Percentiles rank a stretch among this genome's conserved stretches.
These are phyloP conservation scores for Naganishia vaughanmartiniae DNA, from an alignment of 768 basidiomycete genomes.

Conservation along the genomic window DNA sequence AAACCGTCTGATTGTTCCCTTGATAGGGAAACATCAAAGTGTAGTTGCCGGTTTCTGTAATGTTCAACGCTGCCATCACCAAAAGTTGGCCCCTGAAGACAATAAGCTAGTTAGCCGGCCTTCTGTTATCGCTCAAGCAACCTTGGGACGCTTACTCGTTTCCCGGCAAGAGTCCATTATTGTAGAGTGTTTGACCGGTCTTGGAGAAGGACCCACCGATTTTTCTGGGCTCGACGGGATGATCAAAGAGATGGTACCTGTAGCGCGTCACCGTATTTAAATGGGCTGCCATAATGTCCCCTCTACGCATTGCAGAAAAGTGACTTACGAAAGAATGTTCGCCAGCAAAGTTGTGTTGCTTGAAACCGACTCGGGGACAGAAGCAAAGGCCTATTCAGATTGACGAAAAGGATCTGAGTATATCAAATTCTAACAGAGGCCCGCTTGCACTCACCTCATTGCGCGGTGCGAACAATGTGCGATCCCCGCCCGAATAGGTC, in stretches of 20 bases:
- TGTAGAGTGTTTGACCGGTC: slow-evolving; percentile 64
- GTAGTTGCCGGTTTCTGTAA: slow-evolving; percentile 15
- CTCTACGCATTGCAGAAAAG: slow-evolving; percentile 28
- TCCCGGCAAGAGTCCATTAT: slow-evolving; percentile 35
- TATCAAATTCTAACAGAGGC: slow-evolving; percentile 58
- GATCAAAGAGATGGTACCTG: slow-evolving; percentile 60
- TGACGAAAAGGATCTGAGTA: slow-evolving; percentile 57
- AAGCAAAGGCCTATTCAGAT: slow-evolving; percentile 52
- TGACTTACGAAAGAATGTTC: slow-evolving; percentile 54
- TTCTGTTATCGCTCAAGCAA: slow-evolving; percentile 25
- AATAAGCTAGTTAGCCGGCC: slow-evolving; percentile 25
- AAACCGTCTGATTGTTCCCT: slow-evolving; percentile 54
- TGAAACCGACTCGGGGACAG: slow-evolving; percentile 51
- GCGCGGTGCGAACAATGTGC: slow-evolving; percentile 33
- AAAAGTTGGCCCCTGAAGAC: slow-evolving; percentile 32
- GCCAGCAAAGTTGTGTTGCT: slow-evolving; percentile 54
- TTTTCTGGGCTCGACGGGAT: slow-evolving; percentile 57
- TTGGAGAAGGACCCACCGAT: slow-evolving; percentile 60
- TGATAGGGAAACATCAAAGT: slow-evolving; percentile 56
- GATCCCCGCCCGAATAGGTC: slow-evolving; percentile 36
- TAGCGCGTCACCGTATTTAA: slow-evolving; percentile 37
- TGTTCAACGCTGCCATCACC: slow-evolving; percentile 33
- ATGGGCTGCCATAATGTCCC: no score
- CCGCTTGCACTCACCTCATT: slow-evolving; percentile 34
- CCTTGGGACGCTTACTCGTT: slow-evolving; percentile 15